Percentiles rank a stretch among this genome's conserved stretches.
phyloP scores from a whole-genome alignment of 1,284 basidiomycete genomes.

The Sanghuangporus sanghuang region DNA sequence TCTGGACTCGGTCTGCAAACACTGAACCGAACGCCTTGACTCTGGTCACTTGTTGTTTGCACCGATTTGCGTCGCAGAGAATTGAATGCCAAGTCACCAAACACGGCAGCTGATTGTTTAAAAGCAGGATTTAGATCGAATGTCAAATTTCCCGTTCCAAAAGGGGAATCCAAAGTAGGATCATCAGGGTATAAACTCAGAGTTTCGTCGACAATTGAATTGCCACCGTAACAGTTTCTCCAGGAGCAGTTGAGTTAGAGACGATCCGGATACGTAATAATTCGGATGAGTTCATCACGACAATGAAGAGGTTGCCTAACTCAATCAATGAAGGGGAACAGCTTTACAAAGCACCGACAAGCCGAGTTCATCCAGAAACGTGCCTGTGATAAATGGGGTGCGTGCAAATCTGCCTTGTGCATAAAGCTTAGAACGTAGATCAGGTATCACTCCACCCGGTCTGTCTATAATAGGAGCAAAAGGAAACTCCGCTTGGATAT shows the following conservation, averaged over 20 bases:
- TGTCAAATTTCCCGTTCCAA: conserved; percentile 44
- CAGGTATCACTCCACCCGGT: conserved; percentile 36
- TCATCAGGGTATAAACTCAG: conserved; percentile 44
- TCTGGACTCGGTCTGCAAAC: conserved; percentile 38
- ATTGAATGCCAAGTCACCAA: conserved; percentile 38
- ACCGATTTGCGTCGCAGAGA: conserved; percentile 37
- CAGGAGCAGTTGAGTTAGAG: conserved; percentile 31
- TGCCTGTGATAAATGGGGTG: conserved; percentile 45
- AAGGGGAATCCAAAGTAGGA: conserved; percentile 45
- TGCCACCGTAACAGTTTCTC: conserved; percentile 23
- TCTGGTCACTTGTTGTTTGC: conserved; percentile 32
- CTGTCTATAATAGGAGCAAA: conserved; percentile 41
- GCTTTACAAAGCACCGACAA: background rate
- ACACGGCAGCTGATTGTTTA: conserved; percentile 40
- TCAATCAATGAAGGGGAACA: background rate
- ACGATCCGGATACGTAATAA: conserved; percentile 27
- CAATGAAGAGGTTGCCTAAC: conserved; percentile 36
- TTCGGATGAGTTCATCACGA: conserved; percentile 26
- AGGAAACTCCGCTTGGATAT: conserved; percentile 28
- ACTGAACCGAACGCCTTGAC: conserved; percentile 43
- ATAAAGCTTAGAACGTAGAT: conserved; percentile 34
- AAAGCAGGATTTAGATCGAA: conserved; percentile 40
- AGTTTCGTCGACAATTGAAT: conserved; percentile 27
- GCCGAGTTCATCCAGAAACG: conserved; percentile 37
- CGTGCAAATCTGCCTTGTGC: conserved; percentile 31